A percentile compares a stretch with the other conserved stretches of the same genome.
Evolutionary conservation across 202 grass and related monocot species (phyloP).

Genomic region (Hordeum pubiflorum): DNA sequence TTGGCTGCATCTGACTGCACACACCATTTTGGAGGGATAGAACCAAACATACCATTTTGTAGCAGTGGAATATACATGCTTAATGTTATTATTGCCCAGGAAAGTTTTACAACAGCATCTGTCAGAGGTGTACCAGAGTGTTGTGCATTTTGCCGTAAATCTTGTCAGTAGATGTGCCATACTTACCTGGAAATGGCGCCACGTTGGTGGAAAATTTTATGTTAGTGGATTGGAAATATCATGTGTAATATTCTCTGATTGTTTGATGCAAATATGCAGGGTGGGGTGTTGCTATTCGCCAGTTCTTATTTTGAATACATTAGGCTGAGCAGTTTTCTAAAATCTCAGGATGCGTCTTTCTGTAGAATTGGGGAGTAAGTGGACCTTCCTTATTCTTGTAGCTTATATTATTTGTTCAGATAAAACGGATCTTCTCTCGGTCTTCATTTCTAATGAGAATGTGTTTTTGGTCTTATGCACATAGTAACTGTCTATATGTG

Average conservation of each 20-base stretch:
- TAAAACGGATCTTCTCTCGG: not conserved
- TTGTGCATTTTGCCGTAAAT: not conserved
- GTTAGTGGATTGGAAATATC: not conserved
- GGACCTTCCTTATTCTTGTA: slow-evolving; percentile 9
- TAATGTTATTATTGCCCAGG: not conserved
- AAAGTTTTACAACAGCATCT: not conserved
- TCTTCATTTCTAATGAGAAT: not conserved
- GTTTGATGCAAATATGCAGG: slow-evolving; percentile 34
- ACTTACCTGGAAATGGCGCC: not conserved
- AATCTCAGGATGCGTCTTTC: slow-evolving; percentile 71
- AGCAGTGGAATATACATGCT: not conserved
- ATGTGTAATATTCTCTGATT: slow-evolving; percentile 6
- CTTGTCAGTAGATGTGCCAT: not conserved
- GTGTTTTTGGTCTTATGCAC: slow-evolving; percentile 15
- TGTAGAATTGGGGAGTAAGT: slow-evolving; percentile 94
- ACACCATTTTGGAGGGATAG: not conserved
- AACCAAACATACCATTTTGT: not conserved
- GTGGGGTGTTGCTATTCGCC: slow-evolving; percentile 73
- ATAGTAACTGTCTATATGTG: not conserved
- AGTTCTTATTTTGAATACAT: slow-evolving; percentile 91
- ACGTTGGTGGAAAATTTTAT: not conserved
- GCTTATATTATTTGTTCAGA: slow-evolving; percentile 2
- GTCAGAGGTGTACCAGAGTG: not conserved
- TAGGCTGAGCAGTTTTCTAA: slow-evolving; percentile 67
- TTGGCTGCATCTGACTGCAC: not conserved